Base-by-base conservation (phyloP, 441 rosid species). In the Kokia cookei region DNA sequence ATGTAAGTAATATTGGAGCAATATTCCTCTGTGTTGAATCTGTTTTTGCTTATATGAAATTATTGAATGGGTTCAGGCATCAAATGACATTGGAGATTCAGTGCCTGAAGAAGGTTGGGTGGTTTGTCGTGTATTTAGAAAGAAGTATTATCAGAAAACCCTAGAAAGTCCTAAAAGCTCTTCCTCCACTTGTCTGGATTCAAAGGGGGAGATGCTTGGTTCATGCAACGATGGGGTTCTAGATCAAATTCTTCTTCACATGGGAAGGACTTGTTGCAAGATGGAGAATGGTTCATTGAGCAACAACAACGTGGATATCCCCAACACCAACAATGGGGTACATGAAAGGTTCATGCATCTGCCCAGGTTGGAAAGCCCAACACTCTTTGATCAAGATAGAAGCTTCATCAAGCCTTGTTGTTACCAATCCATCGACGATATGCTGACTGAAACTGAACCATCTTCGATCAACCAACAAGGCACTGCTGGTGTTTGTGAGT, bases 61-160 rank as follows among this genome's bases (percentile, higher is more conserved):
- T 61, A 42, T n/a, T 43, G 24, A 7, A 14, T 71, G 17, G 45
- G 69, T 76, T 66, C 82, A 89, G 91, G 61, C 59, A 51, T 75
- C 80, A 1, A 86, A 81, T 62, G 60, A 77, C 13, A 79, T 78
- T n/a, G 94, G 89, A 67, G 97, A 94, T 13, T 73, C 79, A 4
- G 53, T 72, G 75, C 55, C 82, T 26, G 98, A 94, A 83, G 98
- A 92, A 67, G 98, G 97, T 0, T 94, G 97, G 98, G 98, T 94
- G 77, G 90, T 94, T 55, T 92, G 97, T 77, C 87, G 98, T 7
- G 92, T 92, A 2, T 94, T 94, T 76, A 85, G 87, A 81, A 94
- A 94, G 85, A 94, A 91, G 81, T 92, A 91, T 75, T 90, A 90
- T 79, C 97, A 90, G 76, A 94, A 92, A 86, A 60, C 84, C 81